phyloP scores from a whole-genome alignment of 345 rosid genomes.

The Camelina laxa region DNA sequence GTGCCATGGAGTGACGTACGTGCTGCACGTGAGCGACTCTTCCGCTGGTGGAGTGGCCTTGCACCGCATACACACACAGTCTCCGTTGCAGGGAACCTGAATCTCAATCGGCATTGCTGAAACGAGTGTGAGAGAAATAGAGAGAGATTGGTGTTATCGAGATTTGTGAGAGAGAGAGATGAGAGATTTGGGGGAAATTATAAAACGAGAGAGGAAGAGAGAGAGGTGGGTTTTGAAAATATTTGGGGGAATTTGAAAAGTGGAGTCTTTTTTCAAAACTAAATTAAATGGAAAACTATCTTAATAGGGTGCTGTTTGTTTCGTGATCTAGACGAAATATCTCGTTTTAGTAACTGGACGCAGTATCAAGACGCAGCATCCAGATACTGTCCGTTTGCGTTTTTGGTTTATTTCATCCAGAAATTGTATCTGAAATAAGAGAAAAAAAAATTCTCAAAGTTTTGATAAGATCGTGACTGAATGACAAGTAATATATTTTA shows the following conservation, averaged over 20 bases:
- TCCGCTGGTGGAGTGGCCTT: slow-evolving; percentile 49
- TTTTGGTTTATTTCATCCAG: too few species aligned
- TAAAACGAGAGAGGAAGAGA: background rate
- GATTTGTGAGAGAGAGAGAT: background rate
- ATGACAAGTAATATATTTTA: background rate
- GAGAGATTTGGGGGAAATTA: background rate
- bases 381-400: too few species aligned
- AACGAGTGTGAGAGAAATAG: background rate
- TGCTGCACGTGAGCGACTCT: slow-evolving; percentile 58
- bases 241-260: background rate
- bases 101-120: slow-evolving; percentile 47
- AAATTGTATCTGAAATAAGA: too few species aligned
- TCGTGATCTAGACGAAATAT: too few species aligned
- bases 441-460: background rate
- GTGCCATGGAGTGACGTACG: slow-evolving; percentile 84
- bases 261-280: background rate
- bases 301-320: too few species aligned
- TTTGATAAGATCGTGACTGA: background rate
- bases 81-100: slow-evolving; percentile 72
- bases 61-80: slow-evolving; percentile 72
- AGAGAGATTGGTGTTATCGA: background rate
- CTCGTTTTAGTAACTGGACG: too few species aligned
- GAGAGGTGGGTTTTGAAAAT: slow-evolving; percentile 13
- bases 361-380: too few species aligned
- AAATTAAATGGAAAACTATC: background rate